phyloP scores from a whole-genome alignment of 805 yeast species.

The Wickerhamomyces alni region DNA sequence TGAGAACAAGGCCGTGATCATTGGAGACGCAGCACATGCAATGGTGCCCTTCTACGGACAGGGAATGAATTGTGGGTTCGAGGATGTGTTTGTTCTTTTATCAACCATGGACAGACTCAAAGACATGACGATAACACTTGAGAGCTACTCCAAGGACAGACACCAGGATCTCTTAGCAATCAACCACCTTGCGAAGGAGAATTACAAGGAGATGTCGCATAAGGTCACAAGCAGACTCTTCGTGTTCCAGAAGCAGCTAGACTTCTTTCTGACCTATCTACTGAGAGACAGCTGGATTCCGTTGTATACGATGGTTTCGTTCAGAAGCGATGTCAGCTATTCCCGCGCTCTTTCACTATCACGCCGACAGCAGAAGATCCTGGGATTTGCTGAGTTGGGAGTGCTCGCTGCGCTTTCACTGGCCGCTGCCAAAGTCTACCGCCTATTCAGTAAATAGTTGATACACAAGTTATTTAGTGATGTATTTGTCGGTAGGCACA shows the following conservation, averaged over 20 bases:
- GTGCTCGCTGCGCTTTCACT: conserved; percentile 5
- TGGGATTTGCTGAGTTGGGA: conserved; percentile 25
- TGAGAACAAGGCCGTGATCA: conserved; percentile 53
- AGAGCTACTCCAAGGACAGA: conserved; percentile 28
- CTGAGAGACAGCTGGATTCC: conserved; percentile 73
- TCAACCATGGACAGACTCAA: conserved; percentile 21
- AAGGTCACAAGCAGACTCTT: conserved; percentile 61
- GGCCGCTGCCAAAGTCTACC: background rate
- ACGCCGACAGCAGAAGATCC: conserved; percentile 46
- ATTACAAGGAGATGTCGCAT: conserved; percentile 83
- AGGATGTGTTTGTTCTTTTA: conserved; percentile 71
- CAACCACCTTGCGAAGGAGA: conserved; percentile 68
- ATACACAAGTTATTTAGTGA: too few relatives aligned
- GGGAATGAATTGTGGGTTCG: conserved; percentile 95
- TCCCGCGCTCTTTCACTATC: conserved; percentile 56
- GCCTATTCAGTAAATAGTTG: background rate
- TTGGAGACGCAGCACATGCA: conserved; percentile 94
- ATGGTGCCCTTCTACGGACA: conserved; percentile 99
- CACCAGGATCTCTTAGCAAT: conserved; percentile 69
- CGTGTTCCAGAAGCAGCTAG: conserved; percentile 61
- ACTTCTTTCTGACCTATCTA: conserved; percentile 52
- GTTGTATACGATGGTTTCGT: conserved; percentile 87
- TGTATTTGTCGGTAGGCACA: too few relatives aligned
- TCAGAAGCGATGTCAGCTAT: conserved; percentile 77
- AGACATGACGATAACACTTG: conserved; percentile 5